Percentiles rank a stretch among this genome's conserved stretches.
These are phyloP conservation scores for Malus hybrid DNA, from an alignment of 331 rosid species.

Conservation along the genomic window DNA sequence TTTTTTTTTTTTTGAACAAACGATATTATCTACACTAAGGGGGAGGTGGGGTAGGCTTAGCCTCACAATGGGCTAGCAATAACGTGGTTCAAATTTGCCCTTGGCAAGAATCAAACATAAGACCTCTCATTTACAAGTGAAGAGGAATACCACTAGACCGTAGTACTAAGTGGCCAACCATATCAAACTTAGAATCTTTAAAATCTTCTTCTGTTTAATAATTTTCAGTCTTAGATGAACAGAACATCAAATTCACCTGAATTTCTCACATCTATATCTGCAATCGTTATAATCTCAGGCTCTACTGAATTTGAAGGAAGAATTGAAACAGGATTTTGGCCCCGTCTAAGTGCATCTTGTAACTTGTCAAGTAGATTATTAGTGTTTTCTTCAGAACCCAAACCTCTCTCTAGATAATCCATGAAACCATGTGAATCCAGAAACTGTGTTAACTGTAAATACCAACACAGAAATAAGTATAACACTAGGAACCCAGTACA, in stretches of 20 bases:
- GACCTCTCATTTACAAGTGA: too few relatives aligned
- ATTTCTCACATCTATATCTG: constrained; percentile 63
- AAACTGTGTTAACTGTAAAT: constrained; percentile 69
- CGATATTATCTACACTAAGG: too few relatives aligned
- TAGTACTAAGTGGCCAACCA: too few relatives aligned
- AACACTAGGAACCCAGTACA: constrained; percentile 1
- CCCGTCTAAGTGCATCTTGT: constrained; percentile 98
- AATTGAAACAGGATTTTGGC: constrained; percentile 89
- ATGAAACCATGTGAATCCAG: constrained; percentile 89
- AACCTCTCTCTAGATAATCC: constrained; percentile 87
- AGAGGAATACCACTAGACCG: too few relatives aligned
- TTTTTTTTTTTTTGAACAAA: too few relatives aligned
- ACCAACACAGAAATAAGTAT: constrained; percentile 16
- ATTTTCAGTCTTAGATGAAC: not conserved
- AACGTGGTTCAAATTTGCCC: too few relatives aligned
- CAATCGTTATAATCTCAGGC: constrained; percentile 87
- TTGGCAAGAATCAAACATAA: too few relatives aligned
- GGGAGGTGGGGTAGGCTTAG: too few relatives aligned
- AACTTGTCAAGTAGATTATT: constrained; percentile 86
- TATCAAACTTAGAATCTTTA: not conserved
- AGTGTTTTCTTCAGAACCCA: constrained; percentile 70
- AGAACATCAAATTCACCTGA: constrained; percentile 50
- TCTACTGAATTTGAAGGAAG: constrained; percentile 58
- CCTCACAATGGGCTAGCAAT: too few relatives aligned
- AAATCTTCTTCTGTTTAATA: not conserved